Percentiles rank a stretch among this genome's conserved stretches.
Evolutionary conservation across 208 protist genomes (phyloP).

Genomic region (Trypanosoma congolense): DNA sequence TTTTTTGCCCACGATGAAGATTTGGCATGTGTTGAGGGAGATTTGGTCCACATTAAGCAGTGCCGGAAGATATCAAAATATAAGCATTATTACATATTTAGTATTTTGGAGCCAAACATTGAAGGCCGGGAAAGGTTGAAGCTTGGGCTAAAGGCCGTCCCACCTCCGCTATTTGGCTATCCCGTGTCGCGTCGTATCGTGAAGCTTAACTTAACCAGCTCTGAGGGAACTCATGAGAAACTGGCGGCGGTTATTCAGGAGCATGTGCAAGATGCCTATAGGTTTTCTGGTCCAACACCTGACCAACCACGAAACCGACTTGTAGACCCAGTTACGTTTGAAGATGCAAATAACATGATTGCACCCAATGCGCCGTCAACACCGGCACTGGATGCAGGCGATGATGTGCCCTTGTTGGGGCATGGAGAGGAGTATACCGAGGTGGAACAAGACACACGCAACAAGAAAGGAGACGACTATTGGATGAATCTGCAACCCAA

Average conservation of each 20-base stretch:
- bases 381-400: constrained; percentile 33
- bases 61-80: constrained; percentile 91
- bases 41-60: constrained; percentile 91
- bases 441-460: constrained; percentile 65
- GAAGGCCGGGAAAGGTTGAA: constrained; percentile 89
- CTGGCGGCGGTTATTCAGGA: constrained; percentile 89
- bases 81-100: constrained; percentile 93
- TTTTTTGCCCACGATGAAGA: constrained; percentile 92
- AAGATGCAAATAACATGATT: constrained; percentile 90
- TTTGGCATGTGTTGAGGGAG: constrained; percentile 89
- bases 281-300: constrained; percentile 78
- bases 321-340: constrained; percentile 78
- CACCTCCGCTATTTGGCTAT: constrained; percentile 86
- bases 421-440: constrained; percentile 67
- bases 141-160: constrained; percentile 82
- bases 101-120: constrained; percentile 89
- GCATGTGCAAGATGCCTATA: constrained; percentile 89
- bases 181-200: constrained; percentile 86
- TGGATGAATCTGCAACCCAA: constrained; percentile 90
- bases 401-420: constrained; percentile 35
- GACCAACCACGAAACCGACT: constrained; percentile 79
- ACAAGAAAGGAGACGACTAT: constrained; percentile 90
- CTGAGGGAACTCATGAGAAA: constrained; percentile 85
- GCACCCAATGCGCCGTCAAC: constrained; percentile 74
- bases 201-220: constrained; percentile 89